A percentile compares a stretch with the other conserved stretches of the same genome.
Conservation (phyloP, 2,329 filamentous ascomycete genomes). For the Fusarium sp. region DNA sequence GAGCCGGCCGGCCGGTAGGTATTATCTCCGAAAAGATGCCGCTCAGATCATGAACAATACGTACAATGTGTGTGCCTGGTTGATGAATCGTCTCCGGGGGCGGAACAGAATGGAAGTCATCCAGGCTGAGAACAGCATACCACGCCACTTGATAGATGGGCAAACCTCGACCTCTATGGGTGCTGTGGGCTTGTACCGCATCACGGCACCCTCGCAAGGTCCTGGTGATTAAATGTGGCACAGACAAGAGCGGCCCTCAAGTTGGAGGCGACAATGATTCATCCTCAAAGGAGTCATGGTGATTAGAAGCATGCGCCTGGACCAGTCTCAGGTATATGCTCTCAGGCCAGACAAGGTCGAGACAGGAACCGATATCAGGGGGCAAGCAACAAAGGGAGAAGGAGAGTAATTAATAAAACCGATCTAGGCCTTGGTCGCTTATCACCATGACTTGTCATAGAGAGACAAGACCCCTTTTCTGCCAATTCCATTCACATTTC, state of each 20-base stretch:
- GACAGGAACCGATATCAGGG: slow-evolving; percentile 20
- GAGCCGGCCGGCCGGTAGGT: slow-evolving; percentile 34
- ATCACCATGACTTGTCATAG: background rate
- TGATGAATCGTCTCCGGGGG: too few relatives aligned
- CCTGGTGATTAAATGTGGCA: slow-evolving; percentile 13
- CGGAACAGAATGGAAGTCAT: background rate
- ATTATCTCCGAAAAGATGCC: slow-evolving; percentile 21
- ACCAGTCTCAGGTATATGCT: slow-evolving; percentile 27
- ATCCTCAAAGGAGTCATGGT: slow-evolving; percentile 24
- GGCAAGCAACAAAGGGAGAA: slow-evolving; percentile 16
- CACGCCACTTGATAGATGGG: too few relatives aligned
- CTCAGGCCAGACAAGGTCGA: slow-evolving; percentile 27
- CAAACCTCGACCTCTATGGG: background rate
- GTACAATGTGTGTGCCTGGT: background rate
- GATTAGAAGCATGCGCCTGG: slow-evolving; percentile 26
- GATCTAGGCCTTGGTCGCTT: background rate
- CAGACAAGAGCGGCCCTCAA: slow-evolving; percentile 11
- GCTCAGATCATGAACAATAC: slow-evolving; percentile 14
- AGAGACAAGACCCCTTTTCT: slow-evolving; percentile 1
- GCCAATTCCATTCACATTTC: slow-evolving; percentile 8
- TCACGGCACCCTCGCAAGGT: background rate
- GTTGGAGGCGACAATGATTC: slow-evolving; percentile 26
- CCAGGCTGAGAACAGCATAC: background rate
- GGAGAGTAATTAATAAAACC: background rate
- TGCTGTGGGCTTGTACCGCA: background rate